Evolutionary conservation across 2,329 filamentous ascomycete genomes (phyloP), one percentile per base, ranked within the genome.

Genomic region (Colletotrichum euphorbiae): DNA sequence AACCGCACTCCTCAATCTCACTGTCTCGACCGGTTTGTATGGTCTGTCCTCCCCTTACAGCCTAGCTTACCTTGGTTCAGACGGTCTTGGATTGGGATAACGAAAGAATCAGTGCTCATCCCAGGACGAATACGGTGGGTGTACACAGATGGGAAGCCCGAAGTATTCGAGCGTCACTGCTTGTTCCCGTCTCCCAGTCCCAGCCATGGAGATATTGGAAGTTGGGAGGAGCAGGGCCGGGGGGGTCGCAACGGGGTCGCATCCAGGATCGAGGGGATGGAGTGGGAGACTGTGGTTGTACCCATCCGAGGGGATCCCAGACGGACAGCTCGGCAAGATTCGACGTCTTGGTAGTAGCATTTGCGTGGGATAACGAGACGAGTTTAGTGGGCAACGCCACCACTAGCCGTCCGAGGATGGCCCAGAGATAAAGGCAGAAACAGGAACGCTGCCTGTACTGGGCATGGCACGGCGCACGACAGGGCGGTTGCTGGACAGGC

Each of bases 371-470:
- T 65, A 65, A 68, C 61, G 61, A 68, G 61, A 60, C 48, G n/a
- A 31, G 54, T 36, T 68, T 68, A 65, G 65, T 60, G 54, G 65
- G 33, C 60, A 46, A 59, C 65, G 65, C 65, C 65, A 65, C 65
- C 65, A 46, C 54, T 65, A 68, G 54, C 52, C 61, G 55, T 59
- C 48, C 61, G 33, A 60, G 65, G 61, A 55, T 65, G 54, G 61
- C 31, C 46, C 55, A 65, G 61, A 68, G 65, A 68, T 68, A 65
- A 65, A 68, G 65, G 61, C 54, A 68, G 60, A 48, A 68, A 64
- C 54, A 65, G 61, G 40, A 54, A 40, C 54, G 33, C 46, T 65
- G 13, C 65, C 52, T 21, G n/a, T 65, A 36, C 45, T 24, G 61
- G 65, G 31, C 46, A 57, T 58, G 61, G 52, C 65, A 65, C 28